phyloP scores from a whole-genome alignment of 352 stramenopile genomes.

The Phytophthora ramorum region DNA sequence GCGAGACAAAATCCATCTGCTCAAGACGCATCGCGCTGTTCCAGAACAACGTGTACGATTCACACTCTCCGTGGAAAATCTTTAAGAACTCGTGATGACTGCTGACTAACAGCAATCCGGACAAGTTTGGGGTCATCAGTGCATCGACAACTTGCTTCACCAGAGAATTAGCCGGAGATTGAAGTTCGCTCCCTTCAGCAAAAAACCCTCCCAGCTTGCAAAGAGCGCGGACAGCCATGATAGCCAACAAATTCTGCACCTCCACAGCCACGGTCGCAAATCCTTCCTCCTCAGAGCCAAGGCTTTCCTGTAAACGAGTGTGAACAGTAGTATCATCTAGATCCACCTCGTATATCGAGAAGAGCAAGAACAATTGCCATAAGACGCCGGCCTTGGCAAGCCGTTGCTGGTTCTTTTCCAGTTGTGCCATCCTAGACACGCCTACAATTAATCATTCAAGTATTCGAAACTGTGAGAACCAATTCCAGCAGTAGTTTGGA shows the following conservation, averaged over 20 bases:
- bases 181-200: conserved; percentile 53
- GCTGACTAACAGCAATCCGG: conserved; percentile 59
- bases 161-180: conserved; percentile 47
- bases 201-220: conserved; percentile 78
- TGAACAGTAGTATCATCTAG: conserved; percentile 64
- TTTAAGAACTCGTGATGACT: conserved; percentile 87
- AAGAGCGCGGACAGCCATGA: conserved; percentile 72
- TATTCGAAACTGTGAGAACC: background rate
- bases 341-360: conserved; percentile 69
- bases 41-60: conserved; percentile 87
- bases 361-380: conserved; percentile 77
- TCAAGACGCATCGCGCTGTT: conserved; percentile 80
- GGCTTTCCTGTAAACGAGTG: conserved; percentile 44
- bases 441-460: conserved; percentile 30
- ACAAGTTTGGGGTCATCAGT: conserved; percentile 81
- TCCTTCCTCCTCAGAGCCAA: conserved; percentile 43
- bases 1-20: conserved; percentile 56
- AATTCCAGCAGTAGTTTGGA: background rate
- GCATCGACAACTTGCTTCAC: conserved; percentile 58
- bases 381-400: conserved; percentile 61
- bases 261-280: conserved; percentile 57
- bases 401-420: conserved; percentile 64
- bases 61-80: conserved; percentile 78
- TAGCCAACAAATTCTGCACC: conserved; percentile 74
- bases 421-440: conserved; percentile 65